Conservation (phyloP, 805 yeast genomes). For the Saccharomycopsis sp. region DNA sequence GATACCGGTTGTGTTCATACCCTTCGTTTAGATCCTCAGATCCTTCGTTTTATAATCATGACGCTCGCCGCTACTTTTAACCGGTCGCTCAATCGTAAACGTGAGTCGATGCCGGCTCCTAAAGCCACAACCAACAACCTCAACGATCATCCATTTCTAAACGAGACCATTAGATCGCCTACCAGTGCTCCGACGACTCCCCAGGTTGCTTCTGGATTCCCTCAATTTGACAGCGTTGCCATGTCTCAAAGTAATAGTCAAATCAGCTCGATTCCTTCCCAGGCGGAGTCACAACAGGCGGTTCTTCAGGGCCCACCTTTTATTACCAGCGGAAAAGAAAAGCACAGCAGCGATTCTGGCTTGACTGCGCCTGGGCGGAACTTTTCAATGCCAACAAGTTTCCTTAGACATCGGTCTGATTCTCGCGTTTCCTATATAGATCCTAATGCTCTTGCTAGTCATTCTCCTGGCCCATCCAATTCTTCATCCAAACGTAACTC, state of each 20-base stretch:
- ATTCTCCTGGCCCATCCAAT: constrained; percentile 2
- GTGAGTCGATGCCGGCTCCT: too few relatives aligned
- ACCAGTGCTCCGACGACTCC: too few relatives aligned
- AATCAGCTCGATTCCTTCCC: neutral
- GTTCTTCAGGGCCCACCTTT: too few relatives aligned
- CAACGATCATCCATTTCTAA: too few relatives aligned
- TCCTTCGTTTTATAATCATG: too few relatives aligned
- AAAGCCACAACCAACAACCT: too few relatives aligned
- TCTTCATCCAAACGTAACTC: constrained; percentile 2
- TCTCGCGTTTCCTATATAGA: constrained; percentile 17
- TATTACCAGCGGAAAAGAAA: too few relatives aligned
- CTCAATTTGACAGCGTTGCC: neutral
- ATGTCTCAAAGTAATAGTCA: neutral
- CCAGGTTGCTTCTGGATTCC: neutral
- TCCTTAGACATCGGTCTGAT: constrained; percentile 13
- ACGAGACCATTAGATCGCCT: too few relatives aligned
- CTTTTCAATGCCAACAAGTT: constrained; percentile 15
- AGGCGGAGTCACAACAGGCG: too few relatives aligned
- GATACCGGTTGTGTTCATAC: too few relatives aligned
- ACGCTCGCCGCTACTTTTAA: constrained; percentile 13
- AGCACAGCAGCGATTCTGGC: too few relatives aligned
- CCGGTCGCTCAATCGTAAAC: constrained; percentile 9
- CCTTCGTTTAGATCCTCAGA: too few relatives aligned
- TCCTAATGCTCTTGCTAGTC: neutral
- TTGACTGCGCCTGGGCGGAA: neutral